Conservation (phyloP, 345 rosid genomes). For the Physaria fendleri region DNA sequence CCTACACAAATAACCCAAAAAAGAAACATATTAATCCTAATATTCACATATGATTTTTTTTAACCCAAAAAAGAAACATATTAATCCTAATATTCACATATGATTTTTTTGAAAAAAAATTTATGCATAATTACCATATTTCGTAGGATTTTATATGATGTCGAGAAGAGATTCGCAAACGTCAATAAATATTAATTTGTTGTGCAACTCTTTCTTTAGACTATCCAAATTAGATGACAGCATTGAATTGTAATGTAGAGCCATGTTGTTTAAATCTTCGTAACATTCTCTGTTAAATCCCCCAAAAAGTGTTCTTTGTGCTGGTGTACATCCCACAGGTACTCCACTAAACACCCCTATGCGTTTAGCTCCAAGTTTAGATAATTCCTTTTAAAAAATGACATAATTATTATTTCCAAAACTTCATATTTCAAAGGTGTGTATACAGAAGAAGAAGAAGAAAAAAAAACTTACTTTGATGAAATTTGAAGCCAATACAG, state of each 20-base stretch:
- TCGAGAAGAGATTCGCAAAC: conserved; percentile 19
- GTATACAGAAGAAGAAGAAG: too few relatives aligned
- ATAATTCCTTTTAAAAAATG: too few relatives aligned
- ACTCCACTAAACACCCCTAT: conserved; percentile 24
- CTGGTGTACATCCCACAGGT: conserved; percentile 20
- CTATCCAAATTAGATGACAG: conserved; percentile 17
- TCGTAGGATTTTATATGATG: conserved; percentile 8
- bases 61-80: not conserved
- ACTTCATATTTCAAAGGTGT: too few relatives aligned
- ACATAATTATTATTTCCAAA: too few relatives aligned
- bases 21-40: not conserved
- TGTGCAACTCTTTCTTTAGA: not conserved
- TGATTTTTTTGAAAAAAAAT: too few relatives aligned
- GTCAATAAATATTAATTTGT: conserved; percentile 17
- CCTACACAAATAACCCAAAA: conserved; percentile 7
- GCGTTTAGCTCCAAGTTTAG: conserved; percentile 1
- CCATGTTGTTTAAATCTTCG: conserved; percentile 17
- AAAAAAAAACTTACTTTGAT: conserved; percentile 4
- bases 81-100: too few relatives aligned
- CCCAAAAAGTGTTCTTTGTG: conserved; percentile 25
- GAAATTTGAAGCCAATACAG: conserved; percentile 6
- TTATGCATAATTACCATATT: conserved; percentile 13
- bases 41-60: too few relatives aligned
- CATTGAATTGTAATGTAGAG: conserved; percentile 20
- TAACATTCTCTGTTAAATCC: conserved; percentile 14